Conservation (phyloP, 768 basidiomycete genomes). For the Obba rivulosa region DNA sequence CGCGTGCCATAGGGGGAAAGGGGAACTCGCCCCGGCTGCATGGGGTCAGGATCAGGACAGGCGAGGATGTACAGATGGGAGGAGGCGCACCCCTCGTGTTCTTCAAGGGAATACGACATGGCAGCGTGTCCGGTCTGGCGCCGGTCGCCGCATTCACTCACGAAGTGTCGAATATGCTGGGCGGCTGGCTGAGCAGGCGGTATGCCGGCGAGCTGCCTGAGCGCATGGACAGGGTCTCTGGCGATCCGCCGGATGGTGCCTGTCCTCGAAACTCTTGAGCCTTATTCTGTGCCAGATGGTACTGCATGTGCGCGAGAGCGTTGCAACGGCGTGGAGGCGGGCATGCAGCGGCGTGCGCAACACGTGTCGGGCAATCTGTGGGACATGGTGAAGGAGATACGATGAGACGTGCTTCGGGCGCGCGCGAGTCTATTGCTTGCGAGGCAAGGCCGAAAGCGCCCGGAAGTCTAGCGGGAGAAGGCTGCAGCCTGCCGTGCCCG, state of each 20-base stretch:
- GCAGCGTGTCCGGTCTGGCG: constrained; percentile 1
- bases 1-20: constrained; percentile 15
- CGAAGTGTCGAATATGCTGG: constrained; percentile 6
- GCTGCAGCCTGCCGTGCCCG: too few relatives aligned
- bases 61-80: not conserved
- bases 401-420: too few relatives aligned
- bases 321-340: constrained; percentile 17
- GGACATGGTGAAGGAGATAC: too few relatives aligned
- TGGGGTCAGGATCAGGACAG: not conserved
- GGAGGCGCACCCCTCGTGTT: constrained; percentile 12
- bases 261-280: constrained; percentile 10
- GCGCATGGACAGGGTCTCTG: constrained; percentile 7
- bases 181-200: constrained; percentile 5
- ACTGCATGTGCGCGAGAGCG: constrained; percentile 1
- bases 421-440: too few relatives aligned
- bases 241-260: constrained; percentile 10
- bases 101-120: constrained; percentile 11
- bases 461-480: too few relatives aligned
- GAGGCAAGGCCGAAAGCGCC: too few relatives aligned
- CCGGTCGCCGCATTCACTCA: not conserved
- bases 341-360: constrained; percentile 10
- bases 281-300: constrained; percentile 6
- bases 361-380: constrained; percentile 14
- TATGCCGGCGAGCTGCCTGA: constrained; percentile 9
- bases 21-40: constrained; percentile 14